Percentiles rank a stretch among this genome's conserved stretches.
Evolutionary conservation across 257 asterid genomes (phyloP).

Genomic region (Oldenlandia corymbosa): DNA sequence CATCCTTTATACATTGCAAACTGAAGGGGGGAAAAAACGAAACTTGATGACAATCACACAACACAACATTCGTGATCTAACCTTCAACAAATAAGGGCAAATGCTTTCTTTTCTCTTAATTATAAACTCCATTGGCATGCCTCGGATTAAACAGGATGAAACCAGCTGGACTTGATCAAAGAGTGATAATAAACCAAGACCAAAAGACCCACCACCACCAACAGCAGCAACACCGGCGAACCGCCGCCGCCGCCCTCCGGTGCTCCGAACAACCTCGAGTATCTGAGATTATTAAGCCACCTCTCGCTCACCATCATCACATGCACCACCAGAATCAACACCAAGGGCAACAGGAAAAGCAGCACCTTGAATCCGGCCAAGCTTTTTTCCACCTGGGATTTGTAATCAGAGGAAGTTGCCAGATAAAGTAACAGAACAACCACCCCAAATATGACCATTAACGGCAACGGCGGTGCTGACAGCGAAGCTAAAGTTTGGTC

Average conservation of each 20-base stretch:
- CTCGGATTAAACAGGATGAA: slow-evolving; percentile 19
- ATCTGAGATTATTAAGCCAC: slow-evolving; percentile 34
- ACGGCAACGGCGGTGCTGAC: slow-evolving; percentile 57
- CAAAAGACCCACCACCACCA: slow-evolving; percentile 40
- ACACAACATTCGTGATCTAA: too few relatives aligned
- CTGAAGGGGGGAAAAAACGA: too few relatives aligned
- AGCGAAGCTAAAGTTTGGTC: slow-evolving; percentile 51
- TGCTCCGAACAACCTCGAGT: slow-evolving; percentile 18
- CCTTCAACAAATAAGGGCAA: too few relatives aligned
- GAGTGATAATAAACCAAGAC: slow-evolving; percentile 45
- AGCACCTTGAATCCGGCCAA: slow-evolving; percentile 32
- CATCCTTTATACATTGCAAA: too few relatives aligned
- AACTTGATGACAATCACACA: too few relatives aligned
- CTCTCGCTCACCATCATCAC: slow-evolving; percentile 30
- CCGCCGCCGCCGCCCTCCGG: slow-evolving; percentile 31
- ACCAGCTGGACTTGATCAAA: slow-evolving; percentile 44
- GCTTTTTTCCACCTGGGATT: slow-evolving; percentile 32
- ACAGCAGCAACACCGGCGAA: slow-evolving; percentile 42
- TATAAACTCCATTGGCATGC: too few relatives aligned
- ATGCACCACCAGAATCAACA: slow-evolving; percentile 29
- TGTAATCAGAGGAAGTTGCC: slow-evolving; percentile 31
- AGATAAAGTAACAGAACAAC: slow-evolving; percentile 39
- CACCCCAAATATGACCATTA: slow-evolving; percentile 47
- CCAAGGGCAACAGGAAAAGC: slow-evolving; percentile 36
- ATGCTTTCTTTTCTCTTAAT: too few relatives aligned